These are phyloP conservation scores for Chytriomyces hyalinus DNA, from an alignment of 192 early-diverging fungal genomes.

Conservation along the genomic window DNA sequence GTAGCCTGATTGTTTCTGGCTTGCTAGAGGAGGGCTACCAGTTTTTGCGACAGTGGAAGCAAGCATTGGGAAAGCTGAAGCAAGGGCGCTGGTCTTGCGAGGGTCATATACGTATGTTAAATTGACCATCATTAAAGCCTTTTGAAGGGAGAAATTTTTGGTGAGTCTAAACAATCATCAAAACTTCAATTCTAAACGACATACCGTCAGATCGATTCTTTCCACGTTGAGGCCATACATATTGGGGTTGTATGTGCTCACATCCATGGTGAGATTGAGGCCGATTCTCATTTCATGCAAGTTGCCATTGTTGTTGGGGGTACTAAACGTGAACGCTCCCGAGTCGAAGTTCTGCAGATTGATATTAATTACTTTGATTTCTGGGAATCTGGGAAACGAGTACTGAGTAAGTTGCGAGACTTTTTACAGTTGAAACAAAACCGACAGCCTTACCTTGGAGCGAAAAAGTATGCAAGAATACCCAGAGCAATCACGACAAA, in stretches of 20 bases:
- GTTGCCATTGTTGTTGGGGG: slow-evolving; percentile 18
- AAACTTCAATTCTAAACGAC: background rate
- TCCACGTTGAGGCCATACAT: slow-evolving; percentile 34
- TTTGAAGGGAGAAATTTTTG: background rate
- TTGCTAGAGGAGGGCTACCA: background rate
- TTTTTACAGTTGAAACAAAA: background rate
- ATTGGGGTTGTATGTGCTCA: slow-evolving; percentile 36
- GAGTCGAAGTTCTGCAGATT: slow-evolving; percentile 7
- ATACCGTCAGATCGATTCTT: slow-evolving; percentile 17
- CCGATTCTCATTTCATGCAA: slow-evolving; percentile 25
- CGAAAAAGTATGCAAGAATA: background rate
- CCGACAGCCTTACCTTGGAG: slow-evolving; percentile 11
- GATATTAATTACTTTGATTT: slow-evolving; percentile 30
- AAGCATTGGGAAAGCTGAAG: background rate
- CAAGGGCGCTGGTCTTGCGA: background rate
- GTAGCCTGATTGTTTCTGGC: slow-evolving; percentile 9
- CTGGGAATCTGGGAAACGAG: slow-evolving; percentile 18
- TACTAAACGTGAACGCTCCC: slow-evolving; percentile 26
- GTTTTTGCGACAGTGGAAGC: background rate
- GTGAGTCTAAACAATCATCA: background rate
- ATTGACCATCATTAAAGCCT: slow-evolving; percentile 28
- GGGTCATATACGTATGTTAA: background rate
- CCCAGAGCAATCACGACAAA: slow-evolving; percentile 12
- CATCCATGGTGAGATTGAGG: slow-evolving; percentile 19
- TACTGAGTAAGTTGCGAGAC: background rate